These are phyloP conservation scores for Calendula officinalis DNA, from an alignment of 129 eudicot genomes.

Conservation along the genomic window DNA sequence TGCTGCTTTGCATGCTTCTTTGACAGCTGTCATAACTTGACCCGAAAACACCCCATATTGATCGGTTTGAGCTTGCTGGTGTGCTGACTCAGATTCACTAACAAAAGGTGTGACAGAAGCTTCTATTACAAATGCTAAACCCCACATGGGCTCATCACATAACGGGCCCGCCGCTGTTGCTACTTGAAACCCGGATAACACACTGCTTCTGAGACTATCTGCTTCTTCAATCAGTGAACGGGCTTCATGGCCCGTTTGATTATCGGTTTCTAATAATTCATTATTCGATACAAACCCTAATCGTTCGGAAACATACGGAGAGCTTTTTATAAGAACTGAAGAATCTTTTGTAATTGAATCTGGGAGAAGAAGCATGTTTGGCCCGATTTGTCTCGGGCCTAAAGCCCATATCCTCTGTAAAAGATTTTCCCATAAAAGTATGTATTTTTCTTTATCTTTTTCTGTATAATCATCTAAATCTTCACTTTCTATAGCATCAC, in stretches of 20 bases:
- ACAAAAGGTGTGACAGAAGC: conserved; percentile 47
- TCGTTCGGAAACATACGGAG: conserved; percentile 60
- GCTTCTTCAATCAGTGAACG: conserved; percentile 57
- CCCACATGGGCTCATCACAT: conserved; percentile 99
- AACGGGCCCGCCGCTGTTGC: conserved; percentile 90
- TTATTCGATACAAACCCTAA: conserved; percentile 50
- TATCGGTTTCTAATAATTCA: conserved; percentile 8
- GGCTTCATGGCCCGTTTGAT: conserved; percentile 25
- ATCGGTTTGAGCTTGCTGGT: conserved; percentile 43
- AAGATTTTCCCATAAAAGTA: conserved; percentile 51
- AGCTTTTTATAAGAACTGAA: conserved; percentile 54
- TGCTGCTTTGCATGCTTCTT: conserved; percentile 80
- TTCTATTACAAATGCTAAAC: conserved; percentile 76
- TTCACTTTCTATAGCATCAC: conserved; percentile 73
- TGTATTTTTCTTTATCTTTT: conserved; percentile 55
- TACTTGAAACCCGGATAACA: conserved; percentile 84
- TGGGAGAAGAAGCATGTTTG: conserved; percentile 77
- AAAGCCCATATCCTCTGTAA: conserved; percentile 82
- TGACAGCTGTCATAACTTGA: conserved; percentile 89
- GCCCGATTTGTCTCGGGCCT: conserved; percentile 90
- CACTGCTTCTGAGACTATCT: conserved; percentile 65
- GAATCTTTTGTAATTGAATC: conserved; percentile 26
- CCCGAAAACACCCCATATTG: conserved; percentile 83
- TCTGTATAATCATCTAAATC: conserved; percentile 37
- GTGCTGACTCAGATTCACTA: conserved; percentile 36